Evolutionary conservation across 352 stramenopile genomes (phyloP), one percentile per base, ranked within the genome.

Genomic region (Salisapilia sapeloensis): DNA sequence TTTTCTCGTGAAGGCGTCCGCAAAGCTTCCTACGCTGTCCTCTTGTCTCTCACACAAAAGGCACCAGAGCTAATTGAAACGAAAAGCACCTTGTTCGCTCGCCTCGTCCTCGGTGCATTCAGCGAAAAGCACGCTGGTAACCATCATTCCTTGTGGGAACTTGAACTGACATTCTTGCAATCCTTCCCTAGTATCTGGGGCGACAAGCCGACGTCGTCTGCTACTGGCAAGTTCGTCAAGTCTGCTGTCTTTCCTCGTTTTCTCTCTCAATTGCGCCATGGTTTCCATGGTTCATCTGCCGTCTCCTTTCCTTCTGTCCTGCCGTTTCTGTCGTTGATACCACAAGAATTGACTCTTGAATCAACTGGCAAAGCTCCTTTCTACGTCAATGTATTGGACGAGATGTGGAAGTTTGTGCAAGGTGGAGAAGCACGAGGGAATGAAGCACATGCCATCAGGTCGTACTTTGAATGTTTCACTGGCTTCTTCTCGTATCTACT

Each of bases 391-490:
- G 53, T 82, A 6, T 13, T 89, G 10, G 64, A 83, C 20, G 57
- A 83, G 16, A 63, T 62, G 16, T 69, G 55, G 42, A 85, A 85
- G 38, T 83, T 77, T 44, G 28, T 83, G 1, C 56, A 58, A 14
- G 81, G 59, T 0, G 51, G 56, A 10, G 53, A 78, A 19, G 50
- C 60, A 1, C 52, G 64, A 24, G 75, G 66, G 13, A 49, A 58
- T 20, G 64, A 83, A 27, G 27, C 48, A n/a, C 41, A 51, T 20
- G 70, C 54, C 17, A 70, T 86, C 34, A 36, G 57, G 35, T 52
- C 67, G 10, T 72, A 62, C 38, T 78, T 79, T 19, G 74, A 90
- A 40, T 90, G 66, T 37, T n/a, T 81, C 12, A 63, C 60, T 1
- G 70, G 62, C 2, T 75, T 56, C 39, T 61, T 80, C 17, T n/a